Conservation (phyloP, 805 yeast species). For the Saccharomyces mikatae region DNA sequence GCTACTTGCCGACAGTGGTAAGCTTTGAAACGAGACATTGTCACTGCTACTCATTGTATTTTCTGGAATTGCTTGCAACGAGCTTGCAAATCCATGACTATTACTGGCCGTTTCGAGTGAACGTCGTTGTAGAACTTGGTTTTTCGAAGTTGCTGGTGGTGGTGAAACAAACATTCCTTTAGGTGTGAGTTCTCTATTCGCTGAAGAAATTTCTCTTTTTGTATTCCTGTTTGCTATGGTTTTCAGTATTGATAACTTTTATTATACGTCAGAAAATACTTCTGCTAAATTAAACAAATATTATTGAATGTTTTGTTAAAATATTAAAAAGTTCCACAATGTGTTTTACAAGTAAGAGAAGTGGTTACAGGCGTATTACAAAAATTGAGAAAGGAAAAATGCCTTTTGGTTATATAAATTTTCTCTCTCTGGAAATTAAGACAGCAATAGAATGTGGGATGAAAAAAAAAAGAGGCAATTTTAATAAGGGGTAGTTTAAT, state of each 20-base stretch:
- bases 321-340: background rate
- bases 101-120: slow-evolving; percentile 4
- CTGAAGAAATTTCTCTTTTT: background rate
- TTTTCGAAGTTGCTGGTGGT: slow-evolving; percentile 25
- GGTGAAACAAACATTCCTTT: slow-evolving; percentile 28
- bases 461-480: background rate
- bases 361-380: background rate
- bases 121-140: slow-evolving; percentile 11
- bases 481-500: background rate
- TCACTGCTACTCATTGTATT: background rate
- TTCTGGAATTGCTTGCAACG: slow-evolving; percentile 7
- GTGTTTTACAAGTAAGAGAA: background rate
- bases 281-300: background rate
- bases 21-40: background rate
- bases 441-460: background rate
- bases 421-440: background rate
- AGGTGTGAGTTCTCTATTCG: background rate
- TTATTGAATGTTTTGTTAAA: background rate
- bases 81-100: background rate
- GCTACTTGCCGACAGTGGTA: slow-evolving; percentile 6
- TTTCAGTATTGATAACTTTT: background rate
- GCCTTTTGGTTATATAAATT: background rate
- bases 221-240: background rate
- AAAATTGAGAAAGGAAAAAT: background rate
- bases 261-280: background rate